These are phyloP conservation scores for Chaetoscypha palmicola DNA, from an alignment of 2,329 filamentous ascomycete species.

Conservation along the genomic window DNA sequence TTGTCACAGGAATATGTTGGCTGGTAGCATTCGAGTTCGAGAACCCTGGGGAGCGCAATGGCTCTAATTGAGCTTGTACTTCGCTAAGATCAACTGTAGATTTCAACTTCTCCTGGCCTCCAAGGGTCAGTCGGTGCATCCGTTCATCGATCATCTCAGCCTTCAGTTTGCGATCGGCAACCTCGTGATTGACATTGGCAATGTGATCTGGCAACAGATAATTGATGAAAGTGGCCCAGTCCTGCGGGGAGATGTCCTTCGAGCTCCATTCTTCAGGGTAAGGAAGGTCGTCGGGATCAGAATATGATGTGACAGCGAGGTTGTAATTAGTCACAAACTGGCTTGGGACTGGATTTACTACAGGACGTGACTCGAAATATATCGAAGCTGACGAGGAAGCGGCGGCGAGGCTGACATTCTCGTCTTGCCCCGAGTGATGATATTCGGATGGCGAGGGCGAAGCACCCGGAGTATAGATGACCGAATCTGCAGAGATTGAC, in stretches of 20 bases:
- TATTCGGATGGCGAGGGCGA: conserved; percentile 19
- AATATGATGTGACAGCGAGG: conserved; percentile 14
- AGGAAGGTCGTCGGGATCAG: conserved; percentile 18
- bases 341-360: conserved; percentile 30
- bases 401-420: conserved; percentile 15
- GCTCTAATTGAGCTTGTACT: conserved; percentile 38
- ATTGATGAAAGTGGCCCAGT: conserved; percentile 55
- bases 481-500: conserved; percentile 15
- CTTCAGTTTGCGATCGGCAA: conserved; percentile 43
- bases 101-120: conserved; percentile 17
- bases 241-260: conserved; percentile 42
- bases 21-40: conserved; percentile 8
- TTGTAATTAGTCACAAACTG: conserved; percentile 8
- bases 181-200: conserved; percentile 37
- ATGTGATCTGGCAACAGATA: conserved; percentile 46
- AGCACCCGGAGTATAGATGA: conserved; percentile 25
- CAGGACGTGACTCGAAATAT: conserved; percentile 26
- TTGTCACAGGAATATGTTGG: conserved; percentile 35
- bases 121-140: conserved; percentile 22
- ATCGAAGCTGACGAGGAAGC: conserved; percentile 14
- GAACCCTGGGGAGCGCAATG: conserved; percentile 19
- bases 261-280: conserved; percentile 19
- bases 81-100: conserved; percentile 26
- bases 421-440: conserved; percentile 13
- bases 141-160: conserved; percentile 34